Evolutionary conservation across 352 stramenopile species (phyloP).

Genomic region (Pythium sukuiense): DNA sequence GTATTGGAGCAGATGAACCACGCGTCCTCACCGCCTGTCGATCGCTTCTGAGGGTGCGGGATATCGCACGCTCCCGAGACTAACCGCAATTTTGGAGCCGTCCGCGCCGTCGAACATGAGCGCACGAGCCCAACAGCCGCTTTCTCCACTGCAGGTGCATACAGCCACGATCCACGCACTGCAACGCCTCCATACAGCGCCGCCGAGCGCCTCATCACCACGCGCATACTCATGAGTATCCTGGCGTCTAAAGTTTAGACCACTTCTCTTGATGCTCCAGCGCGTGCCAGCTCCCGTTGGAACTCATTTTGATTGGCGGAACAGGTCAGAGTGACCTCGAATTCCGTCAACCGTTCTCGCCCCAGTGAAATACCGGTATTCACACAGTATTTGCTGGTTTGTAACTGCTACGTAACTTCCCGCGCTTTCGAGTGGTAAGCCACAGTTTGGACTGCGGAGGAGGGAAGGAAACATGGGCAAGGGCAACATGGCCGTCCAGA

Average conservation of each 20-base stretch:
- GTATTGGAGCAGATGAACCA: conserved; percentile 80
- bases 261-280: not conserved
- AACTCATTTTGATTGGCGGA: conserved; percentile 6
- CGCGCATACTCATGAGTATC: conserved; percentile 10
- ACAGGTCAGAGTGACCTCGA: not conserved
- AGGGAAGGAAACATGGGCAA: conserved; percentile 1
- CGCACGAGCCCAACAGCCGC: not conserved
- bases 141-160: not conserved
- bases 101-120: conserved; percentile 30
- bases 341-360: not conserved
- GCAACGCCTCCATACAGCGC: not conserved
- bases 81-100: conserved; percentile 38
- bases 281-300: not conserved
- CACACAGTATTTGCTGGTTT: not conserved
- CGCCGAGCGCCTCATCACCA: not conserved
- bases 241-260: conserved; percentile 1
- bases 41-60: conserved; percentile 82
- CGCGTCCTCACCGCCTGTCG: conserved; percentile 82
- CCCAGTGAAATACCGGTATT: too few relatives aligned
- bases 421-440: conserved; percentile 23
- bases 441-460: not conserved
- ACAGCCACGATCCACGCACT: not conserved
- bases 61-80: conserved; percentile 71
- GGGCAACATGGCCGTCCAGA: not conserved
- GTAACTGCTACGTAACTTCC: conserved; percentile 18